These are phyloP conservation scores for Drechmeria coniospora DNA, from an alignment of 2,329 filamentous ascomycete genomes.

Conservation along the genomic window DNA sequence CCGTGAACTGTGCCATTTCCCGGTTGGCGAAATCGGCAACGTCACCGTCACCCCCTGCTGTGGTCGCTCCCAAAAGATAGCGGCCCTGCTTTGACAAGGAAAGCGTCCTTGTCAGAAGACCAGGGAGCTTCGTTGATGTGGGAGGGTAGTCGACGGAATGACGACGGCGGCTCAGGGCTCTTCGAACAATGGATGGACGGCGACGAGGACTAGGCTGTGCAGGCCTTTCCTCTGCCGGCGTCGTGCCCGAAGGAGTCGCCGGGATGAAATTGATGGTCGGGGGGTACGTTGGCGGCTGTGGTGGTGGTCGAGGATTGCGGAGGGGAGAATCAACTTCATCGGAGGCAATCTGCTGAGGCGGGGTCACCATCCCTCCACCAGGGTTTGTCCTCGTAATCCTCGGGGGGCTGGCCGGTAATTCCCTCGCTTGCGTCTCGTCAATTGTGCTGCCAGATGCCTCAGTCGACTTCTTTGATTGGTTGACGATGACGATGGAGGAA, in stretches of 20 bases:
- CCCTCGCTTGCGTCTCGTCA: constrained; percentile 8
- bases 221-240: constrained; percentile 36
- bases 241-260: constrained; percentile 44
- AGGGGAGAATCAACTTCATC: constrained; percentile 46
- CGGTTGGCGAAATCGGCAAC: constrained; percentile 22
- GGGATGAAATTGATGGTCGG: constrained; percentile 43
- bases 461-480: constrained; percentile 36
- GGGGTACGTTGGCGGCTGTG: constrained; percentile 29
- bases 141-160: constrained; percentile 26
- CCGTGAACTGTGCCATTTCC: constrained; percentile 29
- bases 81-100: constrained; percentile 32
- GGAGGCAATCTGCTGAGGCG: constrained; percentile 31
- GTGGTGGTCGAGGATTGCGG: constrained; percentile 45
- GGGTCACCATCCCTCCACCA: constrained; percentile 31
- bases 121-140: constrained; percentile 20
- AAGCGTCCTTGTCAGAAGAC: constrained; percentile 34
- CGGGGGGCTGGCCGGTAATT: constrained; percentile 16
- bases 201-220: constrained; percentile 32
- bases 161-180: constrained; percentile 35
- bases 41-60: constrained; percentile 12
- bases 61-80: constrained; percentile 13
- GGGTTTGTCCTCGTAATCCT: constrained; percentile 23
- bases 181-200: constrained; percentile 34
- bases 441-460: constrained; percentile 24
- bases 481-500: constrained; percentile 44